Base-by-base conservation (phyloP, 139 green algal genomes). In the Pedinophyceae sp. region DNA sequence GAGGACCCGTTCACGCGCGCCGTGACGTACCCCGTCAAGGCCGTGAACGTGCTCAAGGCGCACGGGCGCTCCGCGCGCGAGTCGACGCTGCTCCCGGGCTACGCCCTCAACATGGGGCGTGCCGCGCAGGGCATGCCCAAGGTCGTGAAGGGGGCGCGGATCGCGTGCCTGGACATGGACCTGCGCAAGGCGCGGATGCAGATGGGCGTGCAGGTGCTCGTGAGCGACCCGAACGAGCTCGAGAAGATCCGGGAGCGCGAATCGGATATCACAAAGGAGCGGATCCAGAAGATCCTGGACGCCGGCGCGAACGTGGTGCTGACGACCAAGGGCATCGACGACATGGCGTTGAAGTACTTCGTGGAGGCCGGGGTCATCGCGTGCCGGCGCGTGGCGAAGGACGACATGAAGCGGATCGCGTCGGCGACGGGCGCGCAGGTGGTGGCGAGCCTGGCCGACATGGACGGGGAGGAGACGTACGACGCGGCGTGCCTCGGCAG, bases 311-410 rank as follows among this genome's bases (percentile, higher is more conserved):
- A 96, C 69, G 87, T 97, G 6, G 81, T 98, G 30, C 67, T 98
- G 27, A 96, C 87, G 26, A 95, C 89, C 57, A 98, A 98, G 77
- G 91, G 91, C 66, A 98, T 98, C 58, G 91, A 98, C 60, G 91
- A 98, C 75, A 89, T 93, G 77, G 73, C 72, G 10, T 78, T 97
- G 52, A 98, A 98, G 65, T 96, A 98, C 71, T 97, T 99, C 75
- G 91, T 99, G 49, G 91, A 99, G 75, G 85, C 86, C 17, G 85
- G 86, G 10, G 78, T 70, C 23, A 89, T 97, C 41, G 89, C 83
- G 25, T 86, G 74, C 52, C 68, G 91, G 10, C 62, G 91, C 6
- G 91, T 98, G 24, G 78, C 82, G 30, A 96, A 94, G 67, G 88
- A 97, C 27, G 91, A 98, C 69, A 60, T 98, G 41, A 76, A 75